phyloP scores from a whole-genome alignment of 2,329 filamentous ascomycete genomes.

The Tolypocladium sp. region DNA sequence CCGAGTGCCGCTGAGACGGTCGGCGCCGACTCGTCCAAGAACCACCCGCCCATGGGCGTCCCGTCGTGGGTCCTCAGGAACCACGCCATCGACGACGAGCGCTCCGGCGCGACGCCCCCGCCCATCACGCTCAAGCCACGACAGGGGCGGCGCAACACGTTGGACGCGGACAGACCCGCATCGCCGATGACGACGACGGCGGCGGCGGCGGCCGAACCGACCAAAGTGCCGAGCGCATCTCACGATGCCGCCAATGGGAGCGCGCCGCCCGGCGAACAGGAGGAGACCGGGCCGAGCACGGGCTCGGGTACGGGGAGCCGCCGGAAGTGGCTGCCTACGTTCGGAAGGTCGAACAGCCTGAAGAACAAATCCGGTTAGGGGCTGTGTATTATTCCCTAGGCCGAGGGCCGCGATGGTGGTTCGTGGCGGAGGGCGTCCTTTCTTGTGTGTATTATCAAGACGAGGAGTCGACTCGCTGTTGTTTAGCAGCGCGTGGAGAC shows the following conservation, averaged over 20 bases:
- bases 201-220: not conserved
- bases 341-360: constrained; percentile 16
- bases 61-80: constrained; percentile 29
- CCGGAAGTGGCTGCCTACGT: constrained; percentile 26
- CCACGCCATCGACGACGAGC: constrained; percentile 29
- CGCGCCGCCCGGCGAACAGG: not conserved
- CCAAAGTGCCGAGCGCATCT: not conserved
- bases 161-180: constrained; percentile 11
- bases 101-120: constrained; percentile 43
- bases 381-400: not conserved
- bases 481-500: not conserved
- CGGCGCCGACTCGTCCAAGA: constrained; percentile 9
- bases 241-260: constrained; percentile 6
- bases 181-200: constrained; percentile 1
- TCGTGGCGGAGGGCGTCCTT: not conserved
- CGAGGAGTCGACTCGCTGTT: too few species aligned
- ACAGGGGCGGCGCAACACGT: constrained; percentile 17
- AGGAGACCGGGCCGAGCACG: not conserved
- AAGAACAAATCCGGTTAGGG: constrained; percentile 10
- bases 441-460: not conserved
- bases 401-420: not conserved
- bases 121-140: constrained; percentile 42
- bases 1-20: constrained; percentile 2
- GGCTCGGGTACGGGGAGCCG: constrained; percentile 16
- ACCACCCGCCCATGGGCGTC: constrained; percentile 22